Conservation (phyloP, 805 yeast species). For the Barnettozyma pratensis region DNA sequence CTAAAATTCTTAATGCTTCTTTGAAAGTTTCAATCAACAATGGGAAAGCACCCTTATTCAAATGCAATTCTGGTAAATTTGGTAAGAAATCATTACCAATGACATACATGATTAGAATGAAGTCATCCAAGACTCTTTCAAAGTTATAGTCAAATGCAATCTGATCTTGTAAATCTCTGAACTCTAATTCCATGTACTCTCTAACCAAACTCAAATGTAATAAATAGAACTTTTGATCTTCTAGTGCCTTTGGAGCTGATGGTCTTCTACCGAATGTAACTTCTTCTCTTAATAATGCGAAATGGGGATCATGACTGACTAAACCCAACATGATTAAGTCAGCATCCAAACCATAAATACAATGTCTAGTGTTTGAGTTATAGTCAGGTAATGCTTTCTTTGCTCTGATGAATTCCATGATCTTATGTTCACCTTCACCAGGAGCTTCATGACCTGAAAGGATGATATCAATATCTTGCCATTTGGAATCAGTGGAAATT, state of each 20-base stretch:
- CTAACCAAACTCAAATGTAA: slow-evolving; percentile 83
- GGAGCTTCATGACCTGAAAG: slow-evolving; percentile 96
- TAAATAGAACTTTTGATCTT: slow-evolving; percentile 75
- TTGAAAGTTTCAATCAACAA: slow-evolving; percentile 84
- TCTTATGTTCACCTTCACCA: slow-evolving; percentile 99
- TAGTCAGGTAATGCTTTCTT: slow-evolving; percentile 85
- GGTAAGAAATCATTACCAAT: slow-evolving; percentile 98
- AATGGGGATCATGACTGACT: slow-evolving; percentile 97
- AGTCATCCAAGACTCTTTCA: slow-evolving; percentile 88
- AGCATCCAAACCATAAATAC: slow-evolving; percentile 96
- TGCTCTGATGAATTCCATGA: slow-evolving; percentile 90
- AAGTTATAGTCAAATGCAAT: slow-evolving; percentile 68
- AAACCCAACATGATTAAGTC: slow-evolving; percentile 93
- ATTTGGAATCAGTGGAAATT: slow-evolving; percentile 83
- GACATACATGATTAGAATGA: slow-evolving; percentile 85
- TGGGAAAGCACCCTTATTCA: slow-evolving; percentile 97
- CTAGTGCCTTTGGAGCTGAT: slow-evolving; percentile 42
- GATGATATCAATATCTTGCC: slow-evolving; percentile 85
- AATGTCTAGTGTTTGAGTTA: slow-evolving; percentile 91
- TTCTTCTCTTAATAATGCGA: slow-evolving; percentile 90
- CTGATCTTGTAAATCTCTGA: slow-evolving; percentile 59
- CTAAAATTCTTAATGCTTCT: slow-evolving; percentile 62
- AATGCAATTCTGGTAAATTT: slow-evolving; percentile 86
- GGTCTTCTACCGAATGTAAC: slow-evolving; percentile 71
- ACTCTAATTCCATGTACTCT: slow-evolving; percentile 87